phyloP scores from a whole-genome alignment of 1,284 basidiomycete genomes.

The Earliella scabrosa region DNA sequence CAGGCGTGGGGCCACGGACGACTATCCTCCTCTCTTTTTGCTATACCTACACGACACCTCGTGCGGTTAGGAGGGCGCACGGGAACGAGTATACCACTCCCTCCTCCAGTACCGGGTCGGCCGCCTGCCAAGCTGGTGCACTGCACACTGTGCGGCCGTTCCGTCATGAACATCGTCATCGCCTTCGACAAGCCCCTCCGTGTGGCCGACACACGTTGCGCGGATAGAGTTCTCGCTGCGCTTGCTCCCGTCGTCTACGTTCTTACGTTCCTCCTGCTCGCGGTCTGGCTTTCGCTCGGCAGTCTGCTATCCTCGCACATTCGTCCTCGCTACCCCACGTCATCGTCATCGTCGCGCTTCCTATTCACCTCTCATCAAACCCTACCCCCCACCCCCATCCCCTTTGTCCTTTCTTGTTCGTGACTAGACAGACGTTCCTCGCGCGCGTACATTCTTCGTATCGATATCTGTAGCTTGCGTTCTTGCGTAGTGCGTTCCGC shows the following conservation, averaged over 20 bases:
- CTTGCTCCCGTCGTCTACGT: not conserved
- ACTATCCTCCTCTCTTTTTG: not conserved
- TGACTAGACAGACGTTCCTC: too few relatives aligned
- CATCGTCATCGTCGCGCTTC: not conserved
- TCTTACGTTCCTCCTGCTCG: not conserved
- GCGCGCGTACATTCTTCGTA: too few relatives aligned
- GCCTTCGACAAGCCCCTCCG: too few relatives aligned
- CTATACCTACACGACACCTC: conserved; percentile 4
- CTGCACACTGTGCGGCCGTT: not conserved
- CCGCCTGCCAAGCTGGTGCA: not conserved
- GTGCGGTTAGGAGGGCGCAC: conserved; percentile 22
- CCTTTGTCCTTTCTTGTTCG: not conserved
- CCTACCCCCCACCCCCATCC: too few relatives aligned
- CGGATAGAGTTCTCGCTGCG: not conserved
- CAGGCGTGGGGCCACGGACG: conserved; percentile 14
- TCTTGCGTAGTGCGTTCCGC: too few relatives aligned
- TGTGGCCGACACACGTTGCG: not conserved
- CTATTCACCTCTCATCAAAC: not conserved
- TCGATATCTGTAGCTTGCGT: too few relatives aligned
- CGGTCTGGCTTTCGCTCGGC: not conserved
- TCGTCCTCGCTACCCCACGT: not conserved
- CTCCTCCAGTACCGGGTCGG: conserved; percentile 12
- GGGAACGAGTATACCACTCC: conserved; percentile 19
- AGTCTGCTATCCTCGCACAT: not conserved
- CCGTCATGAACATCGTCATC: too few relatives aligned